Base-by-base conservation (phyloP, 2,329 filamentous ascomycete genomes). In the Cladosporium phlei region DNA sequence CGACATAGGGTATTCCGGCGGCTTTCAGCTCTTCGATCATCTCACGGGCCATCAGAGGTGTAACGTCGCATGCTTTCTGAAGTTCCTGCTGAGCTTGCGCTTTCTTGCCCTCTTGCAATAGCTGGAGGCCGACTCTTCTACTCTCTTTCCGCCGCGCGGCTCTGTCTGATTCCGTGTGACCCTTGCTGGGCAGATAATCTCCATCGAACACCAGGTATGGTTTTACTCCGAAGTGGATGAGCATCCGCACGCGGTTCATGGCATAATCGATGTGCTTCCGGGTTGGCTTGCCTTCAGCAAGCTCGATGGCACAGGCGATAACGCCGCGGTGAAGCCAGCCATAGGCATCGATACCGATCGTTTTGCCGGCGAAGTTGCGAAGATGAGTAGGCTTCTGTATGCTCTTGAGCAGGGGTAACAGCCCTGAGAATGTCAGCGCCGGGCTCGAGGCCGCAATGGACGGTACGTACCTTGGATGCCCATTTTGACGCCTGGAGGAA, bases 181-280 rank as follows among this genome's bases (percentile, higher is more conserved):
- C 85, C 68, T 98, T 98, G 74, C 90, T 95, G 24, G 93, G 93
- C 19, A 98, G 77, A 63, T 86, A 89, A 63, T 96, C 93, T 52
- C 93, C 93, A 68, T 98, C 93, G 64, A 98, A 98, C 27, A 98
- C 86, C 46, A 98, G 71, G 65, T 94, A 98, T 0, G 93, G 93
- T n/a, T 77, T 95, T 30, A 97, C 80, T 19, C 90, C 91, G 64
- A 94, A 96, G 68, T 95, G 86, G 52, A 88, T 79, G 48, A 95
- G 80, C 93, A 98, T 97, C 50, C 85, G 84, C 42, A 98, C 89
- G 51, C 90, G 86, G 61, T 86, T 80, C 77, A 98, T 84, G 44
- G 85, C 86, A 59, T 89, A 95, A 62, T 94, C 86, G 61, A 98
- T 79, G 63, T 74, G 94, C 86, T 88, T 94, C 45, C 80, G 83